Base-by-base conservation (phyloP, 768 basidiomycete genomes). In the Boletus insuetus region DNA sequence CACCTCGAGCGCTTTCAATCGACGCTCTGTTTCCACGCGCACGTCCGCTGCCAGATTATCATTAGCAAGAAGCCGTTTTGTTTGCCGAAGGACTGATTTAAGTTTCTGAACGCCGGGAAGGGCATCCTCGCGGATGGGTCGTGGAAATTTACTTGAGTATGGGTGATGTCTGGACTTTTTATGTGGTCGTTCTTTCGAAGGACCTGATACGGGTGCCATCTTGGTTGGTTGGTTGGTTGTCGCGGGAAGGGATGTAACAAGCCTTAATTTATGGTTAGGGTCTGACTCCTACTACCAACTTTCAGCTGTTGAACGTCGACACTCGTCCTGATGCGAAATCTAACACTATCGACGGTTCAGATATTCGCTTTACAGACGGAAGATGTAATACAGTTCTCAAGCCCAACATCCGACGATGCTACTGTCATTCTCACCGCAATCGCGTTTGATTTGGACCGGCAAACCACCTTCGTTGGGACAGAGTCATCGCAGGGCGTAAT, bases 1-100 rank as follows among this genome's bases (percentile, higher is more conserved):
- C 8, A 74, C 79, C 67, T 95, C 85, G 3, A 97, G 79, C 1
- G 85, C 79, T 63, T 82, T 87, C 39, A 91, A 66, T 54, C 90
- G 78, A 45, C 95, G 81, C 71, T 96, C 89, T 0, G 93, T 87
- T 62, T 84, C 86, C 3, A 91, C 82, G 44, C 90, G 81, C 6
- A 92, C 83, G 68, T 95, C 83, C 13, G 95, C 90, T n/a, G 87
- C 89, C 3, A 98, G 73, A 31, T 79, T 87, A 40, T 93, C 89
- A 86, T 89, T 94, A 24, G 89, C 87, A 34, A 96, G 78, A 37
- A 98, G 73, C 45, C 95, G 75, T 57, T 82, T 82, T 1, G 93
- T 88, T 73, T 96, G 94, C 51, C 95, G 77, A 50, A 98, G 73
- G 26, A 85, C 77, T 6, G 93, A 81, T 69, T 97, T 98, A 59